Evolutionary conservation across 2,329 filamentous ascomycete genomes (phyloP).

Genomic region (Biscogniauxia sp.): DNA sequence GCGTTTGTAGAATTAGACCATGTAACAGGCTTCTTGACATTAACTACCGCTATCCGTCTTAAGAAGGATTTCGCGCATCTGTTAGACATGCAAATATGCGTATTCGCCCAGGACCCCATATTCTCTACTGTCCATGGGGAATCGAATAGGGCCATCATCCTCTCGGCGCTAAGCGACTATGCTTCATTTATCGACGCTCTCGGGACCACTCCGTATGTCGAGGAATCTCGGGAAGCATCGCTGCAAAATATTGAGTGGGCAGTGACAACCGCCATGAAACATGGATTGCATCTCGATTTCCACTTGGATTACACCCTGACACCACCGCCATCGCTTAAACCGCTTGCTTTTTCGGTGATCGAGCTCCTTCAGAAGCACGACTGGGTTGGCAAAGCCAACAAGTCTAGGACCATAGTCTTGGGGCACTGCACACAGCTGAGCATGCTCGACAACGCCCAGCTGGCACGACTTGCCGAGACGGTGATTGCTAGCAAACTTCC

Average conservation of each 20-base stretch:
- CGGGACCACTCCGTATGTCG: constrained; percentile 70
- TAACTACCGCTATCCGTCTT: constrained; percentile 54
- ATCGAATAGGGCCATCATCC: constrained; percentile 49
- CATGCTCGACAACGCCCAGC: constrained; percentile 49
- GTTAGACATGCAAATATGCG: constrained; percentile 64
- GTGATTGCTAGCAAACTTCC: constrained; percentile 51
- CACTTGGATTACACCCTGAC: constrained; percentile 71
- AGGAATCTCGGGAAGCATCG: constrained; percentile 46
- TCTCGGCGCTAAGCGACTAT: constrained; percentile 28
- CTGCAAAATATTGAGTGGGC: constrained; percentile 63
- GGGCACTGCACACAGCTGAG: constrained; percentile 69
- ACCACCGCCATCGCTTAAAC: constrained; percentile 29
- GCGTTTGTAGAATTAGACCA: constrained; percentile 71
- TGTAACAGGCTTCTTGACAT: constrained; percentile 44
- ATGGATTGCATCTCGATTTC: constrained; percentile 61
- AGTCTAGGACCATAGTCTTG: constrained; percentile 52
- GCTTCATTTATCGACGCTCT: constrained; percentile 52
- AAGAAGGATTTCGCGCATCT: constrained; percentile 51
- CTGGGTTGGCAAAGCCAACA: constrained; percentile 45
- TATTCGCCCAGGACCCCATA: constrained; percentile 68
- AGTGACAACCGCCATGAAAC: constrained; percentile 48
- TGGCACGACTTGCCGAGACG: constrained; percentile 44
- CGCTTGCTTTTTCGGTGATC: constrained; percentile 55
- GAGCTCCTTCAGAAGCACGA: constrained; percentile 43
- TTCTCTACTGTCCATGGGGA: constrained; percentile 53